Evolutionary conservation across 129 eudicot genomes (phyloP), one percentile per base, ranked within the genome.

Genomic region (Logfia minima): DNA sequence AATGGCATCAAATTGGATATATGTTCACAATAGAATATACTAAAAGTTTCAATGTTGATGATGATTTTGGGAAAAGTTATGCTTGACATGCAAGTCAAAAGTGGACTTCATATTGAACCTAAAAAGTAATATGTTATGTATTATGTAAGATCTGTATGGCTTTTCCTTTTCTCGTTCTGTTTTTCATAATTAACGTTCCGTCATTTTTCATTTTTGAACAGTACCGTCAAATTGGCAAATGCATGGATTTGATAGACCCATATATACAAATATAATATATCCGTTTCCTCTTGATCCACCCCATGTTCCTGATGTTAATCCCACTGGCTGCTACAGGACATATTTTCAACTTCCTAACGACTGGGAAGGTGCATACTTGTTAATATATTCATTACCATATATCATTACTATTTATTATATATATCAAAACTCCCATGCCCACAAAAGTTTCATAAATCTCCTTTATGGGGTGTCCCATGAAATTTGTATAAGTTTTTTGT

Each of bases 221-320:
- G 97, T 94, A 55, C 98, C 98, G 32, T 91, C 97, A 55, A 94
- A 89, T 72, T 94, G 98, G 98, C 93, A 94, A 85, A 87, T 91
- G 98, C 98, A 94, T 71, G 97, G 97, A 39, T 91, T 80, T 76
- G 98, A 88, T 71, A 79, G 74, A 63, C 98, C 98, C 61, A 94
- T 91, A 63, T 94, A 94, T 77, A 94, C 98, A 61, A 94, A 94
- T 73, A 29, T 84, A 9, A 75, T 85, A 60, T 94, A 91, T 80
- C 98, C 98, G 21, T 94, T 94, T 84, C 96, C 92, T 10, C 83
- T 94, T 70, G 87, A 91, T 85, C 98, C 97, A 55, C 98, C 98
- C 26, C 82, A 81, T 75, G 93, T 94, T 74, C 92, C 98, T 3
- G 96, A 75, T 1, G 91, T 86, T 74, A 94, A 94, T 81, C 96